Percentiles rank a stretch among this genome's conserved stretches.
These are phyloP conservation scores for Glonium stellatum DNA, from an alignment of 495 filamentous ascomycete species.

Conservation along the genomic window DNA sequence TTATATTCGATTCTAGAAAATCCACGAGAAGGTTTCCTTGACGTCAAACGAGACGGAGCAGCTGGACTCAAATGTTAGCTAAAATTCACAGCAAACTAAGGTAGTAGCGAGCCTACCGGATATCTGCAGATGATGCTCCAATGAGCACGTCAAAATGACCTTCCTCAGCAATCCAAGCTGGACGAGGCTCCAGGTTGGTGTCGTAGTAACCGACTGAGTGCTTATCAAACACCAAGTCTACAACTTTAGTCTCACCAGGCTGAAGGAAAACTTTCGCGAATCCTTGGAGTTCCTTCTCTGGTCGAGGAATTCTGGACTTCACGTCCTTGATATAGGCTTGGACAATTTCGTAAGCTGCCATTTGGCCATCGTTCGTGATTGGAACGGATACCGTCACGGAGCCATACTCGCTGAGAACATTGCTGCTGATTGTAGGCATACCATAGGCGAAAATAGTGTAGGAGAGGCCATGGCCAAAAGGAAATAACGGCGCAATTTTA, in stretches of 20 bases:
- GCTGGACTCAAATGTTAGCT: conserved; percentile 15
- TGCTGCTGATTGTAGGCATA: conserved; percentile 56
- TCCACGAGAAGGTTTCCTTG: conserved; percentile 28
- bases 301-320: conserved; percentile 52
- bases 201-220: conserved; percentile 80
- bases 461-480: conserved; percentile 74
- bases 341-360: conserved; percentile 59
- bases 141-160: conserved; percentile 56
- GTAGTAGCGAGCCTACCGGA: conserved; percentile 30
- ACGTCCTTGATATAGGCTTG: conserved; percentile 59
- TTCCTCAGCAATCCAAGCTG: conserved; percentile 70
- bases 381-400: conserved; percentile 50
- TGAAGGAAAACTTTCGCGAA: conserved; percentile 60
- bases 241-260: conserved; percentile 52
- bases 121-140: conserved; percentile 44
- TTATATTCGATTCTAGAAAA: conserved; percentile 15
- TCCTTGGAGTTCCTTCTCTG: conserved; percentile 59
- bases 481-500: conserved; percentile 59
- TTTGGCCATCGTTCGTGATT: conserved; percentile 49
- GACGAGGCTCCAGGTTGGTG: conserved; percentile 44
- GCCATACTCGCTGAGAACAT: conserved; percentile 44
- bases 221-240: conserved; percentile 53
- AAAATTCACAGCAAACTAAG: background rate
- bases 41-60: conserved; percentile 22
- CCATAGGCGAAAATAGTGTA: conserved; percentile 59